Evolutionary conservation across 208 protist genomes (phyloP), one percentile per base, ranked within the genome.

Genomic region (Wallacemonas sp.): DNA sequence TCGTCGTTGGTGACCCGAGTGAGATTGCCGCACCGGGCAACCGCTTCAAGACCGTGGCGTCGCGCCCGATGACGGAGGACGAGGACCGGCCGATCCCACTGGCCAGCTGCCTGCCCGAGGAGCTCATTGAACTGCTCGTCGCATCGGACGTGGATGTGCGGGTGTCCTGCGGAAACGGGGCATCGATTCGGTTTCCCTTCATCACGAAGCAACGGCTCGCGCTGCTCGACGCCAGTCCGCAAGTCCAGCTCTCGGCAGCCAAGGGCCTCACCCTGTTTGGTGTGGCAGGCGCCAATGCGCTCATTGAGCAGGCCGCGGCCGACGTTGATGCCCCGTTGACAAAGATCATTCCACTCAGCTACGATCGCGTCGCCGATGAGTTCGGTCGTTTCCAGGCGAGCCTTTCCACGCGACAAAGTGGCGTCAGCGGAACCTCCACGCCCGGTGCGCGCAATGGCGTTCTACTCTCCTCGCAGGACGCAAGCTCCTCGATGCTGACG

Each of bases 161-260:
- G 2, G 48, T 54, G 0, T 61, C 70, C 6, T 44, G 6, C 36
- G 78, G 58, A 39, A 60, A 54, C 46, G 73, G 69, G 19, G 77
- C 70, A 21, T 68, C 72, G 30, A 63, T 93, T 27, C 46, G 57
- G 24, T 79, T 90, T 57, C 87, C 87, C 3, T 90, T 81, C 61
- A 93, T 83, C 47, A 93, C 87, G 0, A 71, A 72, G 32, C 68
- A 90, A 46, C 83, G 87, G 0, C 70, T 93, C 36, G 65, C 57
- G 21, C 67, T 93, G 47, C 76, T 93, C 48, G 61, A 70, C 21
- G 74, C 72, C 24, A 61, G 78, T 19, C 74, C 60, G 19, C 75
- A 62, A 29, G 65, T 88, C 61, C 80, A 88, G 58, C 68, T 92
- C 30, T 85, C 86, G 56, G 73, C 55, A 36, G 56, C 72, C 36